Evolutionary conservation across 1,284 basidiomycete species (phyloP), one percentile per base, ranked within the genome.

Genomic region (Ustilago curta): DNA sequence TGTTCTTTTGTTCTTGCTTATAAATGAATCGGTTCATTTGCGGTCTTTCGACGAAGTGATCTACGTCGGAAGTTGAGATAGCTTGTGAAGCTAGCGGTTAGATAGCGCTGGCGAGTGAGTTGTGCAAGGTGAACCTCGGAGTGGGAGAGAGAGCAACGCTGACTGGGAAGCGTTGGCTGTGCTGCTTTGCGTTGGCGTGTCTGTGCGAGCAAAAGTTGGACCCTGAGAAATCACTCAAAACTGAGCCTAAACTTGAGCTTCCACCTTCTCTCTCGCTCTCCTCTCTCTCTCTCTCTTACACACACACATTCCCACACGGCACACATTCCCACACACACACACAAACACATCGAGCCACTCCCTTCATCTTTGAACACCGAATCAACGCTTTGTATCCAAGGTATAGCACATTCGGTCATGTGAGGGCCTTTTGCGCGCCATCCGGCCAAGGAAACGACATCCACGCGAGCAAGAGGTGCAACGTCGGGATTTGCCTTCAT

Each of bases 21-120:
- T 35, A 21, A 59, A n/a, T n/a, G n/a, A 23, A 23, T 35, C 25
- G 57, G 57, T 51, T 59, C 57, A 1, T 59, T 14, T 37, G 57
- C 55, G 49, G 47, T 31, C 27, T 47, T 31, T 45, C 8, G 1
- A 23, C 43, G 4, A 27, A 3, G 3, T 27, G 21, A 44, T 31
- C 29, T 16, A 27, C 27, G 6, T 18, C 11, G 25, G 5, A 11
- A 4, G 47, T 12, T 19, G 27, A 11, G 29, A 19, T 48, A 29
- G 12, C n/a, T 19, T 19, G 40, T 27, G 47, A 31, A 18, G n/a
- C 16, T 27, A 18, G 27, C 9, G 23, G 42, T 12, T 4, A n/a
- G 19, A n/a, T 42, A 21, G n/a, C n/a, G 7, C 27, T 27, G 23
- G 25, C 12, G 35, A 16, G 35, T 37, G 35, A 37, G 12, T 47